phyloP scores from a whole-genome alignment of 2,329 filamentous ascomycete species.

The Bipolaris zeicola region DNA sequence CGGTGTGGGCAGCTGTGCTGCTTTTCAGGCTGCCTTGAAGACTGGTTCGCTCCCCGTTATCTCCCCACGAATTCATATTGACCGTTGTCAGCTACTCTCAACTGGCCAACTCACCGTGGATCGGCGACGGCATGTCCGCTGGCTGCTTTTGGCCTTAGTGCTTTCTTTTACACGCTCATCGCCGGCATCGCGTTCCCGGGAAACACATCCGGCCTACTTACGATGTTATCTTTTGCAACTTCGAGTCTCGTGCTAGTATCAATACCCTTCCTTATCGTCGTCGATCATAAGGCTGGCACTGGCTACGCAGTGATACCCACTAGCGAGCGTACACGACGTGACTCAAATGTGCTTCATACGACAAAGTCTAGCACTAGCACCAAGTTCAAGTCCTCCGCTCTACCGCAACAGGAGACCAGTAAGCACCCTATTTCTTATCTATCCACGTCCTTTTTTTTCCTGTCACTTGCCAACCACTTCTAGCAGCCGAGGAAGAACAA shows the following conservation, averaged over 20 bases:
- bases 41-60: conserved; percentile 51
- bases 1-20: conserved; percentile 85
- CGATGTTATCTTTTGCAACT: conserved; percentile 80
- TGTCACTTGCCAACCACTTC: conserved; percentile 42
- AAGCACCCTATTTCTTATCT: conserved; percentile 49
- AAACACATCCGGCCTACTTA: conserved; percentile 79
- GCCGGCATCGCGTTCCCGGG: conserved; percentile 80
- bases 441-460: conserved; percentile 9
- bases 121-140: conserved; percentile 94
- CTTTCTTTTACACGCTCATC: conserved; percentile 90
- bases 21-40: conserved; percentile 90
- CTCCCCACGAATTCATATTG: not conserved
- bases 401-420: conserved; percentile 65
- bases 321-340: conserved; percentile 53
- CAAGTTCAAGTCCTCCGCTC: conserved; percentile 48
- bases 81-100: conserved; percentile 69
- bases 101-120: conserved; percentile 88
- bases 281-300: conserved; percentile 64
- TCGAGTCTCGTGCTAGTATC: conserved; percentile 74
- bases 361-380: conserved; percentile 54
- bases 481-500: conserved; percentile 43
- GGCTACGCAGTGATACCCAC: conserved; percentile 64
- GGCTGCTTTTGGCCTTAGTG: conserved; percentile 90
- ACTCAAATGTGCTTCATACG: conserved; percentile 54
- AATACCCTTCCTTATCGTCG: conserved; percentile 83